Percentiles rank a stretch among this genome's conserved stretches.
phyloP scores from a whole-genome alignment of 208 protist genomes.

The Leishmania tropica region DNA sequence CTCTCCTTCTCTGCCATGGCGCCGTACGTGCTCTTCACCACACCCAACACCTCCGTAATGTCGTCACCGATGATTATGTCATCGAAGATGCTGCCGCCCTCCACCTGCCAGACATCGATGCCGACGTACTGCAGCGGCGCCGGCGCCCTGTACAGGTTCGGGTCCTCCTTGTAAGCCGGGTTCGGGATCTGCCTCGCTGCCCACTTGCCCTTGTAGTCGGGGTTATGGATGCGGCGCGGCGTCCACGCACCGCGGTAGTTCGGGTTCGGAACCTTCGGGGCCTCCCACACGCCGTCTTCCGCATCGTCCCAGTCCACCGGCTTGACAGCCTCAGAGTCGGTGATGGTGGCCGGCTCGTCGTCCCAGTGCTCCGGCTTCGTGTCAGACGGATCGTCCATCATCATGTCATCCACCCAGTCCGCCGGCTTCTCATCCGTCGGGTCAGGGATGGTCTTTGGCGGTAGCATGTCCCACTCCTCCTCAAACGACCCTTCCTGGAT shows the following conservation, averaged over 20 bases:
- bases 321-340: slow-evolving; percentile 89
- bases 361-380: slow-evolving; percentile 94
- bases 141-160: slow-evolving; percentile 67
- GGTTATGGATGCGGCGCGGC: slow-evolving; percentile 90
- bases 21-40: slow-evolving; percentile 33
- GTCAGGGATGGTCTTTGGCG: slow-evolving; percentile 83
- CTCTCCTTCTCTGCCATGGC: slow-evolving; percentile 30
- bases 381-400: slow-evolving; percentile 90
- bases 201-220: slow-evolving; percentile 96
- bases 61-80: slow-evolving; percentile 95
- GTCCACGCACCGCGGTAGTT: slow-evolving; percentile 91
- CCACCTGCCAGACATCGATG: slow-evolving; percentile 97
- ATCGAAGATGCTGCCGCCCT: slow-evolving; percentile 96
- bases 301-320: slow-evolving; percentile 94
- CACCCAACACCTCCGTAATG: slow-evolving; percentile 78
- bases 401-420: slow-evolving; percentile 84
- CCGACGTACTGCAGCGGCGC: slow-evolving; percentile 83
- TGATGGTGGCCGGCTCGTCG: slow-evolving; percentile 74
- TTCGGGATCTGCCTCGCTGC: slow-evolving; percentile 88
- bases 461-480: slow-evolving; percentile 92
- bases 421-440: slow-evolving; percentile 91
- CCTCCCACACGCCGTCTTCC: slow-evolving; percentile 88
- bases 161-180: slow-evolving; percentile 85
- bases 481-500: slow-evolving; percentile 70
- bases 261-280: slow-evolving; percentile 87